Evolutionary conservation across 116 monocot species (phyloP).

Genomic region (Papilionanthe hybrid): DNA sequence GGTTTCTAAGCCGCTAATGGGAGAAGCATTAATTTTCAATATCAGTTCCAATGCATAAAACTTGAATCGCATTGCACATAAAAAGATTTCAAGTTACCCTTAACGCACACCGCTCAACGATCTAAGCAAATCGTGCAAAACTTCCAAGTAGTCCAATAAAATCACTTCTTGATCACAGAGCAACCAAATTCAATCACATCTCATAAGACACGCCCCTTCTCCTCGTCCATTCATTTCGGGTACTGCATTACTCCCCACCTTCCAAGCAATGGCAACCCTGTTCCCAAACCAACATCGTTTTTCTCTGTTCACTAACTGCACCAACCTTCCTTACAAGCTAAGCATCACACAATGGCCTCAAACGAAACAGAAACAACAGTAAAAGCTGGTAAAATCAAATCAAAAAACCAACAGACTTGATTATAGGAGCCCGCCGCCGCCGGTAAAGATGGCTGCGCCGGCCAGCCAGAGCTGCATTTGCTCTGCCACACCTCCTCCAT

Average conservation of each 20-base stretch:
- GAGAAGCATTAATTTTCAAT: too few species aligned
- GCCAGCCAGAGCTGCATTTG: constrained; percentile 36
- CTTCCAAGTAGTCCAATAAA: not conserved
- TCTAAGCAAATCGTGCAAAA: too few species aligned
- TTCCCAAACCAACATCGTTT: not conserved
- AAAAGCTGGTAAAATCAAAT: not conserved
- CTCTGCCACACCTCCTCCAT: constrained; percentile 43
- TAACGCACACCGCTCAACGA: too few species aligned
- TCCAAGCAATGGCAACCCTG: not conserved
- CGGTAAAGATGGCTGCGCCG: not conserved
- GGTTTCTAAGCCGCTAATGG: too few species aligned
- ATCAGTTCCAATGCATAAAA: not conserved
- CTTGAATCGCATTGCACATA: not conserved
- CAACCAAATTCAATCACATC: not conserved
- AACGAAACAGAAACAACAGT: not conserved
- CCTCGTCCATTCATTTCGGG: not conserved
- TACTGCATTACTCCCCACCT: not conserved
- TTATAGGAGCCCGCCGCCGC: constrained; percentile 1
- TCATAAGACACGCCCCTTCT: not conserved
- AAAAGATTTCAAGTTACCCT: too few species aligned
- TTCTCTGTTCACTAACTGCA: not conserved
- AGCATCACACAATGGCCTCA: not conserved
- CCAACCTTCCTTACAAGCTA: not conserved
- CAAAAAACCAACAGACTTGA: not conserved
- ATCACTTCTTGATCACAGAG: not conserved